Base-by-base conservation (phyloP, 2,329 filamentous ascomycete genomes). In the Fusarium virguliforme region DNA sequence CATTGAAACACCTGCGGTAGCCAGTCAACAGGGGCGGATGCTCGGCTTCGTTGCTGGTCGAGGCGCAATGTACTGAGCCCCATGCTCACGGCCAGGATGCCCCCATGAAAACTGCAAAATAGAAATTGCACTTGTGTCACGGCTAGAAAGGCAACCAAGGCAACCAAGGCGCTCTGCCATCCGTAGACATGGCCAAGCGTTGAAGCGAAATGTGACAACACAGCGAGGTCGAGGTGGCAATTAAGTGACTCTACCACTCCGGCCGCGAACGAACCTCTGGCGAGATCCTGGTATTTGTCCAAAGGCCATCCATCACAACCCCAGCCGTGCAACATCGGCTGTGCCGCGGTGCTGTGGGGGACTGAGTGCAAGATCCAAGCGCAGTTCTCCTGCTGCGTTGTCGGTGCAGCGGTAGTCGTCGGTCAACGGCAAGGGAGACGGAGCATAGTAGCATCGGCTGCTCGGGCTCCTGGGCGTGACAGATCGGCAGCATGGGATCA, bases 401-500 rank as follows among this genome's bases (percentile, higher is more conserved):
- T 46, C 60, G 58, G 37, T 53, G 37, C 62, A 46, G 34, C 30
- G 48, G 59, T 41, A 55, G 43, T 38, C 15, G 48, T 65, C 41
- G 61, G 68, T 62, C 65, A 68, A 70, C 60, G 67, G 50, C 64
- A 68, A 71, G 59, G 51, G 26, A 71, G 53, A n/a, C 46, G 40
- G 46, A 10, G 38, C 37, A 37, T 59, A 59, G 41, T 50, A 59
- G 56, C 60, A 71, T 65, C 65, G 68, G 68, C 54, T 56, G 53
- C 57, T 60, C 56, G 64, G 54, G 60, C 40, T 59, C 40, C 30
- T 28, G 32, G 35, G 34, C 38, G 37, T 55, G 60, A 67, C 62
- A 60, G 70, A 72, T 72, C 70, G 70, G 65, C 69, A 60, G 56
- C 70, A 73, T 73, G 70, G 68, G 68, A 62, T 62, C 65, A 69